Conservation (phyloP, 148 eudicot genomes). For the Persicaria tinctoria region DNA sequence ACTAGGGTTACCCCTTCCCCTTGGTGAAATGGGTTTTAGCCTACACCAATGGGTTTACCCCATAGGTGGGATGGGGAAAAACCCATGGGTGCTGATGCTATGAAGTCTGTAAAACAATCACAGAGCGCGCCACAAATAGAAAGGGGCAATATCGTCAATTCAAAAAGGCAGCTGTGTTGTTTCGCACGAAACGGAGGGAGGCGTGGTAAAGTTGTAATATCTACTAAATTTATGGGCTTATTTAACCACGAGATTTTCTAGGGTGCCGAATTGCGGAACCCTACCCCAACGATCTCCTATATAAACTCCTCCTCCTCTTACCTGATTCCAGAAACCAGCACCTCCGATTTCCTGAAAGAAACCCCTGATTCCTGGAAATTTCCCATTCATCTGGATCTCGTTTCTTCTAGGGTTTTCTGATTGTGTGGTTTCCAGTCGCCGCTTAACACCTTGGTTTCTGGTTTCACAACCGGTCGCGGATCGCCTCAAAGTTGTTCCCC, state of each 20-base stretch:
- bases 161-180: not conserved
- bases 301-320: not conserved
- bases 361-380: not conserved
- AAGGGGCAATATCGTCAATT: slow-evolving; percentile 4
- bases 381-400: not conserved
- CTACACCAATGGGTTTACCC: no score
- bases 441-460: not conserved
- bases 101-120: not conserved
- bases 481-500: not conserved
- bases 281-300: not conserved
- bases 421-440: not conserved
- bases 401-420: not conserved
- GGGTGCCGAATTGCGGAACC: not conserved
- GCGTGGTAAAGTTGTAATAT: not conserved
- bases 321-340: not conserved
- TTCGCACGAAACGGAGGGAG: slow-evolving; percentile 3
- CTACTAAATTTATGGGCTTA: not conserved
- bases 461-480: not conserved
- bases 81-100: no score
- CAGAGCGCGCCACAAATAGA: not conserved
- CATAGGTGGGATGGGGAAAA: no score
- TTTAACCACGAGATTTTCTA: not conserved
- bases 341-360: not conserved
- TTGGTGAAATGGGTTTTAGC: no score
- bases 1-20: no score